phyloP scores from a whole-genome alignment of 352 stramenopile genomes.

The Aphanomyces invadans region DNA sequence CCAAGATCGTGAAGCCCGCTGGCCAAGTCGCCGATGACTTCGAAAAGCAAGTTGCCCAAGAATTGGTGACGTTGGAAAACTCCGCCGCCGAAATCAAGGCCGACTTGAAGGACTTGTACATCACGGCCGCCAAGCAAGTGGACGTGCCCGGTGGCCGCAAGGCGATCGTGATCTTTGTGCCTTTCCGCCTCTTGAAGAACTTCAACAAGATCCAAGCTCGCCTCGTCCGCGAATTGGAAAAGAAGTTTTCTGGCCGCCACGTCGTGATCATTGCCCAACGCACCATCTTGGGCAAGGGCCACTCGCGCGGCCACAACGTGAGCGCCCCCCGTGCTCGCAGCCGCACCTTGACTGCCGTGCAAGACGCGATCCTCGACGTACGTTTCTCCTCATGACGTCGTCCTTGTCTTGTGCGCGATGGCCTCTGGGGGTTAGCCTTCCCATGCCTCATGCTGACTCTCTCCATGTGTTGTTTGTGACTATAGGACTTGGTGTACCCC shows the following conservation, averaged over 20 bases:
- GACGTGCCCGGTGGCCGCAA: conserved; percentile 92
- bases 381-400: conserved; percentile 30
- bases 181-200: conserved; percentile 94
- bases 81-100: conserved; percentile 96
- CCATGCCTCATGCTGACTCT: conserved; percentile 79
- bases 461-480: conserved; percentile 30
- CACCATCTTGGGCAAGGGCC: conserved; percentile 98
- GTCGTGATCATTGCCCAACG: conserved; percentile 99
- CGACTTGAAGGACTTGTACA: conserved; percentile 97
- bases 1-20: conserved; percentile 84
- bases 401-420: conserved; percentile 56
- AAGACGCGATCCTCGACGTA: conserved; percentile 98
- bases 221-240: conserved; percentile 98
- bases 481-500: conserved; percentile 98
- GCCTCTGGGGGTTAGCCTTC: conserved; percentile 84
- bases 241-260: conserved; percentile 98
- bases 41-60: conserved; percentile 82
- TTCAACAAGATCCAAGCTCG: conserved; percentile 99
- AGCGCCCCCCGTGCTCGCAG: conserved; percentile 92
- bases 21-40: conserved; percentile 82
- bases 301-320: conserved; percentile 91
- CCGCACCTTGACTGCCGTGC: conserved; percentile 97
- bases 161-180: conserved; percentile 99
- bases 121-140: conserved; percentile 98
- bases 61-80: conserved; percentile 86